These are phyloP conservation scores for Dendrobium nobile DNA, from an alignment of 106 monocot species.

Conservation along the genomic window DNA sequence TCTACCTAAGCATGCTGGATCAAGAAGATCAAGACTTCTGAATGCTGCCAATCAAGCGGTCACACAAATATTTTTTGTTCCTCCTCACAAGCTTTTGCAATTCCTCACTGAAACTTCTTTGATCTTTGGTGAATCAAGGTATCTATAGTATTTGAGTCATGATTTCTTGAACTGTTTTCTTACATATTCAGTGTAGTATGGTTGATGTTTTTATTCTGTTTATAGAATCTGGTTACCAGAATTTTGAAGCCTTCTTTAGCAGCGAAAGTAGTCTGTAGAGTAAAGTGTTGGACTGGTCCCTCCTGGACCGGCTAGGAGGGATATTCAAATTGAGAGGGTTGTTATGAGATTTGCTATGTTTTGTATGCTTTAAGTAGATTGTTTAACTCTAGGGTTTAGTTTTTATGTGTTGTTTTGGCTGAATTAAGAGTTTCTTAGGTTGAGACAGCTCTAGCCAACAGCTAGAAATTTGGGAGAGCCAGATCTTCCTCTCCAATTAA, in stretches of 20 bases:
- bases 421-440: too few species aligned
- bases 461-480: too few species aligned
- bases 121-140: slow-evolving; percentile 86
- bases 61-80: slow-evolving; percentile 89
- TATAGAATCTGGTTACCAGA: not conserved
- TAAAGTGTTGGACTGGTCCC: too few species aligned
- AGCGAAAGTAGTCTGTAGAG: not conserved
- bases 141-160: not conserved
- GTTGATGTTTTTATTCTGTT: not conserved
- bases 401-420: too few species aligned
- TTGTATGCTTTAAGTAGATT: too few species aligned
- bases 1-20: slow-evolving; percentile 77
- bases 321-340: too few species aligned
- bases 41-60: slow-evolving; percentile 56
- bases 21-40: slow-evolving; percentile 67
- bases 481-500: too few species aligned
- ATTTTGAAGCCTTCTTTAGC: slow-evolving; percentile 1
- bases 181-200: not conserved
- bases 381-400: too few species aligned
- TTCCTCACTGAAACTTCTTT: slow-evolving; percentile 75
- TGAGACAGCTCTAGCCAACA: too few species aligned
- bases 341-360: too few species aligned
- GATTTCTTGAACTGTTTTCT: not conserved
- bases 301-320: too few species aligned
- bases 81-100: slow-evolving; percentile 81